Evolutionary conservation across 2,329 filamentous ascomycete species (phyloP).

Genomic region (Epichloe gansuensis): DNA sequence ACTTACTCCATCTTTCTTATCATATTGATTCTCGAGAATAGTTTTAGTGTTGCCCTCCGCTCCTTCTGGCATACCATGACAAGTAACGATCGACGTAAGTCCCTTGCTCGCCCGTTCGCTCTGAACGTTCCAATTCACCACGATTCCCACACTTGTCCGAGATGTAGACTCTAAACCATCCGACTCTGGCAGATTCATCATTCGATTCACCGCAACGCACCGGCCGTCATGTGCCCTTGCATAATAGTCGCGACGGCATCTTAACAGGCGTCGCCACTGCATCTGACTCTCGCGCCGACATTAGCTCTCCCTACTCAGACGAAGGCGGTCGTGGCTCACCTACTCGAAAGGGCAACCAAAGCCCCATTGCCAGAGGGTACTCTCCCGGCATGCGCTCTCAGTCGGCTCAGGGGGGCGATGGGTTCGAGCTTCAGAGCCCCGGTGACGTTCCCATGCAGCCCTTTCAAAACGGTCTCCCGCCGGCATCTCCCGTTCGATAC

Average conservation of each 20-base stretch:
- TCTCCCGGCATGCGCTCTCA: conserved; percentile 82
- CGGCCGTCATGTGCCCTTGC: conserved; percentile 78
- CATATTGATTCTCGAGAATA: conserved; percentile 15
- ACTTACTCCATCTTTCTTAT: neutral
- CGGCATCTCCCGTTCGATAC: conserved; percentile 73
- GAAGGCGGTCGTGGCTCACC: conserved; percentile 46
- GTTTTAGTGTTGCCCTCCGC: conserved; percentile 61
- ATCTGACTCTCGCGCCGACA: conserved; percentile 74
- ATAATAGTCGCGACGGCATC: conserved; percentile 66
- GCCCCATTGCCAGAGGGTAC: conserved; percentile 55
- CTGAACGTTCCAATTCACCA: neutral
- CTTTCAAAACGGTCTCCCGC: conserved; percentile 83
- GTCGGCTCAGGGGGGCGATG: conserved; percentile 50
- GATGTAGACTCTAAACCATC: neutral
- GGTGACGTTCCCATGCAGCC: conserved; percentile 95
- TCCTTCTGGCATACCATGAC: conserved; percentile 92
- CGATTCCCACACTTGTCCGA: neutral
- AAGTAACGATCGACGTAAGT: conserved; percentile 54
- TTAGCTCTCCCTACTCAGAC: conserved; percentile 67
- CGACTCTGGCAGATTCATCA: conserved; percentile 55
- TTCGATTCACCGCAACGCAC: conserved; percentile 89
- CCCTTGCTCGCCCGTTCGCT: neutral
- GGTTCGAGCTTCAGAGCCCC: conserved; percentile 56
- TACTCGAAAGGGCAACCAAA: conserved; percentile 35
- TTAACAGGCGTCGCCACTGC: conserved; percentile 84